Conservation (phyloP, 2,329 filamentous ascomycete species). For the Neoascochyta sp. region DNA sequence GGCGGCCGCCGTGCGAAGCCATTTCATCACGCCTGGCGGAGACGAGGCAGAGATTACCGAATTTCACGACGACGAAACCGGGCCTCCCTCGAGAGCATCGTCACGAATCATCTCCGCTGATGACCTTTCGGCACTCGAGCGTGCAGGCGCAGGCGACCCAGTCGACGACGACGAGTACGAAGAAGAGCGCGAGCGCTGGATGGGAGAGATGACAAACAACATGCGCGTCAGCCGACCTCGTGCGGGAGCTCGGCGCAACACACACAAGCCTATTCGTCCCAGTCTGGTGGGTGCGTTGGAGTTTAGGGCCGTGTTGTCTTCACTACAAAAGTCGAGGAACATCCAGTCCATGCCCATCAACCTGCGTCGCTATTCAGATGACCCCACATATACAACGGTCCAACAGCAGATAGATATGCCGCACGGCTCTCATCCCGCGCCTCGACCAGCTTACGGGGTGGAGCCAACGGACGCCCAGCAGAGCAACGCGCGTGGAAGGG, state of each 20-base stretch:
- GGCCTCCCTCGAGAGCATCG: slow-evolving; percentile 41
- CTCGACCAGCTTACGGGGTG: slow-evolving; percentile 37
- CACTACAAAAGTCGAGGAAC: slow-evolving; percentile 76
- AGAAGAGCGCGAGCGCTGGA: slow-evolving; percentile 59
- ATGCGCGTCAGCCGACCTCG: slow-evolving; percentile 80
- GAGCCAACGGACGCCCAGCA: slow-evolving; percentile 31
- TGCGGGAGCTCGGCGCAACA: slow-evolving; percentile 63
- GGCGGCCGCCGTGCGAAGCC: slow-evolving; percentile 68
- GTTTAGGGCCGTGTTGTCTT: slow-evolving; percentile 86
- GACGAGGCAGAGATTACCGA: slow-evolving; percentile 58
- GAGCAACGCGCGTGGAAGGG: slow-evolving; percentile 42
- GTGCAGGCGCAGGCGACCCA: slow-evolving; percentile 55
- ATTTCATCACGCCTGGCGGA: slow-evolving; percentile 61
- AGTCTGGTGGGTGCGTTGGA: slow-evolving; percentile 91
- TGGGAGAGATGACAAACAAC: slow-evolving; percentile 82
- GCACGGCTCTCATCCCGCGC: slow-evolving; percentile 47
- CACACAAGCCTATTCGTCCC: slow-evolving; percentile 81
- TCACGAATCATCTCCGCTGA: slow-evolving; percentile 52
- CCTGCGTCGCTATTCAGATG: slow-evolving; percentile 66
- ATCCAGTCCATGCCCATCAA: slow-evolving; percentile 67
- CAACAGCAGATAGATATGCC: slow-evolving; percentile 49
- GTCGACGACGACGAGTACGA: slow-evolving; percentile 58
- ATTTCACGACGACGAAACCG: slow-evolving; percentile 55
- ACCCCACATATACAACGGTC: slow-evolving; percentile 47
- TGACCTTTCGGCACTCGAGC: slow-evolving; percentile 62